Conservation (phyloP, 768 basidiomycete species). For the Pleurotus ostreatus region DNA sequence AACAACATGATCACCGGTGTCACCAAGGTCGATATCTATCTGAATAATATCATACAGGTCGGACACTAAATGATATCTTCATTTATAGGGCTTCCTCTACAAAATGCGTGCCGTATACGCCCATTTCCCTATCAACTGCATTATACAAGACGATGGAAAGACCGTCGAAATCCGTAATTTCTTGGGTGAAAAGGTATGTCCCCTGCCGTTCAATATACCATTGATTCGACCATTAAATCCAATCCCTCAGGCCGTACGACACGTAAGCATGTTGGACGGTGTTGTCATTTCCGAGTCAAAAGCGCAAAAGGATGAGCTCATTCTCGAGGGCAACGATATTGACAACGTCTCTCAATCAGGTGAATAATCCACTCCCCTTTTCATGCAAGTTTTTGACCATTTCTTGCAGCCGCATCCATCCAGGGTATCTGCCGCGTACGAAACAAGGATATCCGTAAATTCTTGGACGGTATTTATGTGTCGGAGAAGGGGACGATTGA, state of each 20-base stretch:
- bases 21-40: slow-evolving; percentile 65
- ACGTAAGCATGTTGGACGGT: slow-evolving; percentile 89
- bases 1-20: slow-evolving; percentile 98
- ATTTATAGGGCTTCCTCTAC: slow-evolving; percentile 91
- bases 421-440: slow-evolving; percentile 95
- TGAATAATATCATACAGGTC: no score
- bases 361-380: slow-evolving; percentile 24
- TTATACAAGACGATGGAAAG: slow-evolving; percentile 73
- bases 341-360: slow-evolving; percentile 97
- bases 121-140: slow-evolving; percentile 99
- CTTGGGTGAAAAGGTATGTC: slow-evolving; percentile 83
- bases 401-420: slow-evolving; percentile 78
- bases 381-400: not conserved
- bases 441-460: slow-evolving; percentile 99
- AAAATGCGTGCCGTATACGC: slow-evolving; percentile 99
- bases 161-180: slow-evolving; percentile 92
- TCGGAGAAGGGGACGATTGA: slow-evolving; percentile 71
- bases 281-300: slow-evolving; percentile 83
- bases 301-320: slow-evolving; percentile 91
- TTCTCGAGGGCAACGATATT: slow-evolving; percentile 92
- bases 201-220: not conserved
- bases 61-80: not conserved
- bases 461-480: slow-evolving; percentile 92
- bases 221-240: not conserved
- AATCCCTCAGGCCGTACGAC: slow-evolving; percentile 75